Conservation (phyloP, 1,284 basidiomycete genomes). For the Naganishia sp. region DNA sequence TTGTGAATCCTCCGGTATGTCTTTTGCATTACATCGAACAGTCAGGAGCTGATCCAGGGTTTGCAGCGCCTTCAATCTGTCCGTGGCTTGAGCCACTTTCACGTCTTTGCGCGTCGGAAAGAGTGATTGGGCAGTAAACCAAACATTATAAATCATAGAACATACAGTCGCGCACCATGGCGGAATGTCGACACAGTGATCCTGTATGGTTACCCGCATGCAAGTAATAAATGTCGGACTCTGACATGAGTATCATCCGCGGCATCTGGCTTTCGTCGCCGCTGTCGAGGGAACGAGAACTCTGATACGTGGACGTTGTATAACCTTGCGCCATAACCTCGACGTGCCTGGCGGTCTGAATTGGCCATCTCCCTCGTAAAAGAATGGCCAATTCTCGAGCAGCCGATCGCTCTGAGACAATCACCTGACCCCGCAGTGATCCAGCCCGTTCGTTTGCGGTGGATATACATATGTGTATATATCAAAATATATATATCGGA, state of each 20-base stretch:
- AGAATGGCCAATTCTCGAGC: slow-evolving; percentile 6
- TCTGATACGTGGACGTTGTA: neutral
- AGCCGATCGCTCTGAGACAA: slow-evolving; percentile 1
- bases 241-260: too few relatives aligned
- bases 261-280: too few relatives aligned
- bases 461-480: too few relatives aligned
- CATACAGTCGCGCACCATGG: too few relatives aligned
- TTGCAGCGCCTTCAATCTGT: slow-evolving; percentile 48
- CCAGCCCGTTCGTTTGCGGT: too few relatives aligned
- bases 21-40: neutral
- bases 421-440: neutral
- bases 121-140: too few relatives aligned
- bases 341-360: neutral
- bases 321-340: neutral
- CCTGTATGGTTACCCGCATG: too few relatives aligned
- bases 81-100: slow-evolving; percentile 51
- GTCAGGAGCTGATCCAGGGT: neutral
- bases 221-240: too few relatives aligned
- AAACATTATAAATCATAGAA: too few relatives aligned
- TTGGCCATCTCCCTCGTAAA: slow-evolving; percentile 4
- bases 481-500: too few relatives aligned
- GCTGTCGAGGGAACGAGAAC: neutral
- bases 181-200: too few relatives aligned
- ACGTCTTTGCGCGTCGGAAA: slow-evolving; percentile 45
- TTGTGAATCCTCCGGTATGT: slow-evolving; percentile 41